A percentile compares a stretch with the other conserved stretches of the same genome.
phyloP scores from a whole-genome alignment of 495 filamentous ascomycete species.

The Aspergillus egyptiacus region DNA sequence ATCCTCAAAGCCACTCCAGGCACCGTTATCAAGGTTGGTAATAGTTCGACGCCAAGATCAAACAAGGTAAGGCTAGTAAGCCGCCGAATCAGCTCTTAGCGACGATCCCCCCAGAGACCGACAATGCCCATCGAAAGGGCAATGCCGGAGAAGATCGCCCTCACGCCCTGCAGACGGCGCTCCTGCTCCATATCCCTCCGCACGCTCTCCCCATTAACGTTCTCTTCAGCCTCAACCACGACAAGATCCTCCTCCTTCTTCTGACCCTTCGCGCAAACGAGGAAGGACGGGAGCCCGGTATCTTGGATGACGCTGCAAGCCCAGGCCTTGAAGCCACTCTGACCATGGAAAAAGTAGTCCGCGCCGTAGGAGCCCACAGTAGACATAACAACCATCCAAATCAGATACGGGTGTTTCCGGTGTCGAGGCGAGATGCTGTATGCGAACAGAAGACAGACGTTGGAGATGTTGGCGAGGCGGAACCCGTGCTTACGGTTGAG shows the following conservation, averaged over 20 bases:
- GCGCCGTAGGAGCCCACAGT: conserved; percentile 49
- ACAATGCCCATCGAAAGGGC: conserved; percentile 72
- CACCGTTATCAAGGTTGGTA: too few species aligned
- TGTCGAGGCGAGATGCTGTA: conserved; percentile 64
- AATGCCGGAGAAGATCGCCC: conserved; percentile 55
- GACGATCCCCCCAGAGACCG: conserved; percentile 83
- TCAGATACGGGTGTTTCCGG: conserved; percentile 73
- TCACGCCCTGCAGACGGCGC: conserved; percentile 52
- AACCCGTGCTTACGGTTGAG: conserved; percentile 53
- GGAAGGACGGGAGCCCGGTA: conserved; percentile 20
- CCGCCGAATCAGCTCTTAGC: neutral
- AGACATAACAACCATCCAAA: conserved; percentile 64
- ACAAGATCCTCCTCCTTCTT: conserved; percentile 63
- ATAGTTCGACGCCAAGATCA: too few species aligned
- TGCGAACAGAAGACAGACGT: conserved; percentile 61
- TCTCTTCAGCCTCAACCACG: conserved; percentile 49
- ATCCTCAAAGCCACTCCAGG: too few species aligned
- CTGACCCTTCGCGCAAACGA: conserved; percentile 24
- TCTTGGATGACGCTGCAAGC: conserved; percentile 24
- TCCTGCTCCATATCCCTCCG: conserved; percentile 62
- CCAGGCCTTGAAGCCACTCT: conserved; percentile 29
- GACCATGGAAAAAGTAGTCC: conserved; percentile 48
- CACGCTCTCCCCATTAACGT: conserved; percentile 78
- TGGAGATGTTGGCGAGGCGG: conserved; percentile 55
- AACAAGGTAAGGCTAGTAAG: neutral